Evolutionary conservation across 2,329 filamentous ascomycete species (phyloP).

Genomic region (Fusarium longipes): DNA sequence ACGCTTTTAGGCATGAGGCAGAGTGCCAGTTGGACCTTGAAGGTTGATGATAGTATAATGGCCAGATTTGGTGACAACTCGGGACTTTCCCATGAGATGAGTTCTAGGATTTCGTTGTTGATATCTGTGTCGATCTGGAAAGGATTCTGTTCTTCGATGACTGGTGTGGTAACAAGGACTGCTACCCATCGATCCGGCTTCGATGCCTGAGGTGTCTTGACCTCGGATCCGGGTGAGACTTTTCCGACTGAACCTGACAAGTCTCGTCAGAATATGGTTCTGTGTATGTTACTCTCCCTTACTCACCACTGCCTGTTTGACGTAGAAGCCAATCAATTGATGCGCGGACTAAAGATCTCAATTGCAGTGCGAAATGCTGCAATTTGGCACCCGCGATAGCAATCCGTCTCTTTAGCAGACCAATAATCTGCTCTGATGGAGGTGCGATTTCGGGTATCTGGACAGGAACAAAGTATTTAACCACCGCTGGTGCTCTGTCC

Average conservation of each 20-base stretch:
- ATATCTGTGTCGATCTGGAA: not conserved
- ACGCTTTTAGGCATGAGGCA: conserved; percentile 14
- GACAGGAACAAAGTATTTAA: conserved; percentile 29
- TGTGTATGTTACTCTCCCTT: rapidly evolving
- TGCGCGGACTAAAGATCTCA: not conserved
- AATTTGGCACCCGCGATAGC: not conserved
- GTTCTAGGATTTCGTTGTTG: not conserved
- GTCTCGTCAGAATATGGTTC: not conserved
- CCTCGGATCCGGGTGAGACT: not conserved
- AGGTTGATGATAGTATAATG: not conserved
- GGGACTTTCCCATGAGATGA: conserved; percentile 1
- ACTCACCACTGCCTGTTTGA: conserved; percentile 1
- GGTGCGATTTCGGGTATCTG: conserved; percentile 3
- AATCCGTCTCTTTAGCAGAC: not conserved
- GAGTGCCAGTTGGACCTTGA: conserved; percentile 8
- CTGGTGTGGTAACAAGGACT: conserved; percentile 6
- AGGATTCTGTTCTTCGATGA: not conserved
- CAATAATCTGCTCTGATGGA: conserved; percentile 14
- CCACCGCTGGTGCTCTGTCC: conserved; percentile 16
- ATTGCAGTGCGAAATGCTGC: not conserved
- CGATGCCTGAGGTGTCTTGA: not conserved
- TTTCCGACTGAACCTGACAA: not conserved
- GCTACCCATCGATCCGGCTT: conserved; percentile 8
- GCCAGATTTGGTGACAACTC: not conserved
- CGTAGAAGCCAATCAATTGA: conserved; percentile 2